These are phyloP conservation scores for Chlamydomonas reinhardtii DNA, from an alignment of 163 green algal species.

Conservation along the genomic window DNA sequence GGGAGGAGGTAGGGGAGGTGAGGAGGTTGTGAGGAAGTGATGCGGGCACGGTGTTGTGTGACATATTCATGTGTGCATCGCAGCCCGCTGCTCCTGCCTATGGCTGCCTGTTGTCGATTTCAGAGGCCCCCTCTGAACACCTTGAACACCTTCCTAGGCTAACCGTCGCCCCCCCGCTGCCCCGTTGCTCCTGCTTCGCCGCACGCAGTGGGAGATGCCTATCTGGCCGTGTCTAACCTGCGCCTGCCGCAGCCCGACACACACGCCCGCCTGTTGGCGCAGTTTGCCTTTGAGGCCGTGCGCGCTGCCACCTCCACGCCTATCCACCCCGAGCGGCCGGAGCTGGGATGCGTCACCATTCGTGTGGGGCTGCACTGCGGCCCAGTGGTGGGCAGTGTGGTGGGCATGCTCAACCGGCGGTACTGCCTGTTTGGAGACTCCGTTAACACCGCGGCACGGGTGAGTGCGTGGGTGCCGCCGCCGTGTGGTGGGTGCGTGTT, in stretches of 20 bases:
- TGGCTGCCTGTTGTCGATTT: too few species aligned
- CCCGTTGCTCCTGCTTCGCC: too few species aligned
- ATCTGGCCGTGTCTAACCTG: constrained; percentile 62
- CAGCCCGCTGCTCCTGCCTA: too few species aligned
- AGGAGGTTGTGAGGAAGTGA: too few species aligned
- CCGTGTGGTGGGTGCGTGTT: neutral
- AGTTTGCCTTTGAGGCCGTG: constrained; percentile 63
- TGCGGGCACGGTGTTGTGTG: too few species aligned
- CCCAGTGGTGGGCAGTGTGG: constrained; percentile 45
- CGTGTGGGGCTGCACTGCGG: constrained; percentile 61
- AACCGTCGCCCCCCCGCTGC: too few species aligned
- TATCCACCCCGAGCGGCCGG: constrained; percentile 50
- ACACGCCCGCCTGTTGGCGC: constrained; percentile 47
- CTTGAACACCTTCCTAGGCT: too few species aligned
- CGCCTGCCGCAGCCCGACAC: constrained; percentile 21
- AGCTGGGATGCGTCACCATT: constrained; percentile 47
- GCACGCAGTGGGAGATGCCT: constrained; percentile 63
- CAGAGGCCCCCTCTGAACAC: too few species aligned
- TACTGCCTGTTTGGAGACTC: constrained; percentile 46
- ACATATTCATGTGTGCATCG: too few species aligned
- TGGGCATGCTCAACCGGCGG: constrained; percentile 39
- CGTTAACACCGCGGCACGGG: constrained; percentile 39
- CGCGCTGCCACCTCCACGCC: constrained; percentile 42
- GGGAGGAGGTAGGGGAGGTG: too few species aligned
- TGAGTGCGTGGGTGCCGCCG: neutral